These are phyloP conservation scores for slime mould (Dictyostelium discoideum) DNA, from an alignment of 78 protist genomes.

Conservation along the genomic window DNA sequence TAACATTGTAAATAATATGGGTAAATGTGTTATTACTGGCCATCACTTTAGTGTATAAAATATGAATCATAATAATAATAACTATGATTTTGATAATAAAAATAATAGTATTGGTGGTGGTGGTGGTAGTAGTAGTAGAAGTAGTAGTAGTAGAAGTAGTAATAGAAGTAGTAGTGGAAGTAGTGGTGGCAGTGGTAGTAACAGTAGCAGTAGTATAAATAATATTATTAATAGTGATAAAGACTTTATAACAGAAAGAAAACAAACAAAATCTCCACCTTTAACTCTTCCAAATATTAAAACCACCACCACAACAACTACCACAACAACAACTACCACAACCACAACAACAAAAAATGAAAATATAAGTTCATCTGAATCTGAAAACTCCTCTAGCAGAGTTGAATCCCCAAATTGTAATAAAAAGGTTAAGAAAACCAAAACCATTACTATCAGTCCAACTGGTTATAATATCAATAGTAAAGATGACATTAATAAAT, in stretches of 20 bases:
- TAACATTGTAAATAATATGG: too few relatives aligned
- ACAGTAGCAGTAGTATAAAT: too few relatives aligned
- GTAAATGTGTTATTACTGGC: too few relatives aligned
- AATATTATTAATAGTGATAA: too few relatives aligned
- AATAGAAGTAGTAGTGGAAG: too few relatives aligned
- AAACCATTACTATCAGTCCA: not conserved
- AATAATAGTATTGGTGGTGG: too few relatives aligned
- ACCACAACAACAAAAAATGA: not conserved
- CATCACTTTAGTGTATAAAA: too few relatives aligned
- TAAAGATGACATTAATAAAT: not conserved
- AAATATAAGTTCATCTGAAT: not conserved
- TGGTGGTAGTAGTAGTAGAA: too few relatives aligned
- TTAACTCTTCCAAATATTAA: not conserved
- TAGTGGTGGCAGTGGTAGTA: too few relatives aligned
- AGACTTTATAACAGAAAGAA: not conserved
- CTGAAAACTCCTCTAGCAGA: not conserved
- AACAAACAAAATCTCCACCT: not conserved
- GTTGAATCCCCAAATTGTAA: not conserved
- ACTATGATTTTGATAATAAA: too few relatives aligned
- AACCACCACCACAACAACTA: not conserved
- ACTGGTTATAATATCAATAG: not conserved
- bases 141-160: too few relatives aligned
- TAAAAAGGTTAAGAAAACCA: not conserved
- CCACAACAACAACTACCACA: not conserved
- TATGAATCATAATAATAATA: too few relatives aligned